A percentile compares a stretch with the other conserved stretches of the same genome.
phyloP scores from a whole-genome alignment of 2,329 filamentous ascomycete species.

The Paraconiothyrium sp. region DNA sequence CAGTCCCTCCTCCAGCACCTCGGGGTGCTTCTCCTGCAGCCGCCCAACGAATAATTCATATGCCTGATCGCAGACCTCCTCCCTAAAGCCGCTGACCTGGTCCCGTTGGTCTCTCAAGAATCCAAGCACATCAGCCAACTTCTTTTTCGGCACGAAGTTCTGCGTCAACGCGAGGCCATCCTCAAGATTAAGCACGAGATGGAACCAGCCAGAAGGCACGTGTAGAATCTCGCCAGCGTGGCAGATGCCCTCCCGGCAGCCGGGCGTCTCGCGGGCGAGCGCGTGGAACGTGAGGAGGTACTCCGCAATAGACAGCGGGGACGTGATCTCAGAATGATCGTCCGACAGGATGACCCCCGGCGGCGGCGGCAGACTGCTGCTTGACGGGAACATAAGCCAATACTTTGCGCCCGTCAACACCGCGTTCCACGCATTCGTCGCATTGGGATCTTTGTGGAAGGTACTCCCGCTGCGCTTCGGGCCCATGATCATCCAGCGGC shows the following conservation, averaged over 20 bases:
- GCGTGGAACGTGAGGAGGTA: conserved; percentile 91
- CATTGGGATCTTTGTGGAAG: conserved; percentile 86
- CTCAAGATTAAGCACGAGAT: conserved; percentile 90
- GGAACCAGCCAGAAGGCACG: conserved; percentile 96
- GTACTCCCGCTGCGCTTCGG: conserved; percentile 88
- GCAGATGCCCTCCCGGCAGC: conserved; percentile 88
- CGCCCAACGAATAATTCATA: conserved; percentile 78
- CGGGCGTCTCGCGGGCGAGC: conserved; percentile 77
- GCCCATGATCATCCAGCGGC: conserved; percentile 92
- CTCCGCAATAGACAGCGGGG: conserved; percentile 93
- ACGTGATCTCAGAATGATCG: conserved; percentile 92
- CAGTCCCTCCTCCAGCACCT: conserved; percentile 70
- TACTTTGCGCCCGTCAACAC: conserved; percentile 91
- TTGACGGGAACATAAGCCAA: conserved; percentile 97
- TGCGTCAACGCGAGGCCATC: conserved; percentile 89
- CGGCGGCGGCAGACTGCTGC: conserved; percentile 68
- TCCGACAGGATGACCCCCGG: conserved; percentile 90
- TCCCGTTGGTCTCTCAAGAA: conserved; percentile 85
- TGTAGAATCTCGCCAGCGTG: conserved; percentile 85
- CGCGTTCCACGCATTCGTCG: conserved; percentile 90
- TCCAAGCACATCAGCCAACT: conserved; percentile 77
- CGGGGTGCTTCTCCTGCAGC: conserved; percentile 70
- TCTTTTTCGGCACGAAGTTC: conserved; percentile 85
- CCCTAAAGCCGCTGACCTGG: conserved; percentile 86
- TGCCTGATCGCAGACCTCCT: conserved; percentile 71